phyloP scores from a whole-genome alignment of 139 green algal genomes.

The Closterium sp. region DNA sequence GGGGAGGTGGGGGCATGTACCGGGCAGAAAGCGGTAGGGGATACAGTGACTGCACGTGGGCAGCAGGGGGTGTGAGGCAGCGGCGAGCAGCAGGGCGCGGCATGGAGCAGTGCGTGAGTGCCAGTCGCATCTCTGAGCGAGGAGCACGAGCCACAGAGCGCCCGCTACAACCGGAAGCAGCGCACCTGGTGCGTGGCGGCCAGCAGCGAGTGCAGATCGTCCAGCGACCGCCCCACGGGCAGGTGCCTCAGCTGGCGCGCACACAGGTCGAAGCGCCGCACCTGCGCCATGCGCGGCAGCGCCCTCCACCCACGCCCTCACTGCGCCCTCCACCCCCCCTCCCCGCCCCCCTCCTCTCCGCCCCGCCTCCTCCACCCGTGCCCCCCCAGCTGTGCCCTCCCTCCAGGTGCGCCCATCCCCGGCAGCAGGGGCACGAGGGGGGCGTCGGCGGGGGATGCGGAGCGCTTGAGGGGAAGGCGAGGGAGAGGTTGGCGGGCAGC shows the following conservation, averaged over 20 bases:
- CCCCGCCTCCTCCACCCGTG: background rate
- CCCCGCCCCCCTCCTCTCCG: no score
- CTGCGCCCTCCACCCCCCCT: background rate
- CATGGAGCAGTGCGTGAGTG: no score
- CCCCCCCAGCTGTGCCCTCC: no score
- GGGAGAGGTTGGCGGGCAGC: conserved; percentile 6
- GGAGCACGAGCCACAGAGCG: background rate
- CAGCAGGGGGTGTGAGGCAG: no score
- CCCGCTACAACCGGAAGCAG: background rate
- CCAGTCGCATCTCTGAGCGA: background rate
- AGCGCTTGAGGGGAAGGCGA: conserved; percentile 13
- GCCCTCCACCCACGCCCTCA: background rate
- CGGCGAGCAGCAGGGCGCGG: no score
- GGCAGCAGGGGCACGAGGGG: background rate
- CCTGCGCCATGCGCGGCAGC: background rate
- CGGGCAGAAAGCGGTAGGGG: background rate
- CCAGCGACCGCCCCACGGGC: background rate
- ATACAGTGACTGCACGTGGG: background rate
- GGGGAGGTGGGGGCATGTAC: no score
- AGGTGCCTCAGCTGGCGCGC: background rate
- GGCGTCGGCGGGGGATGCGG: background rate
- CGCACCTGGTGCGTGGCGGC: background rate
- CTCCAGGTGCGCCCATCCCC: background rate
- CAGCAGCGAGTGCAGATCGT: conserved; percentile 11
- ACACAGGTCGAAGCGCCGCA: conserved; percentile 12